phyloP scores from a whole-genome alignment of 108 stramenopile genomes.

The Schizochytrium sp. region DNA sequence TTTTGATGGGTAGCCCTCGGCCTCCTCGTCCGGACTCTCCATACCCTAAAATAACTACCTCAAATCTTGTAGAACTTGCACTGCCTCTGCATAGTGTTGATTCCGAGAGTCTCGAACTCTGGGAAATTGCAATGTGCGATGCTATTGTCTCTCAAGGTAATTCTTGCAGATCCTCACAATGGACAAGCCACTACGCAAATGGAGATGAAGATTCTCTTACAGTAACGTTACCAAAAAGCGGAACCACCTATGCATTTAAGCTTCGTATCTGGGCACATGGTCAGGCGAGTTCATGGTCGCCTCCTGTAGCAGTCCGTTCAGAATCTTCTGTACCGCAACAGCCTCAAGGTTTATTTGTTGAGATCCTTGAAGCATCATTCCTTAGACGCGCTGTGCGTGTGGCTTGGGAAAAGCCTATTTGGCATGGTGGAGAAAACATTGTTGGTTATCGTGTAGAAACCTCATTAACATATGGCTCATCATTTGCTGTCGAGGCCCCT shows the following conservation, averaged over 20 bases:
- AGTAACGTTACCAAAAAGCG: not conserved
- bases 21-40: not conserved
- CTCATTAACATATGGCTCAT: no score
- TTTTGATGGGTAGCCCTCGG: not conserved
- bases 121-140: constrained; percentile 35
- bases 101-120: not conserved
- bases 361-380: not conserved
- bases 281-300: constrained; percentile 31
- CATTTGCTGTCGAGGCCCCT: not conserved
- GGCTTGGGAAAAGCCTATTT: not conserved
- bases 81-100: no score
- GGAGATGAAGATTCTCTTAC: not conserved
- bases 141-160: not conserved
- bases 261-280: not conserved
- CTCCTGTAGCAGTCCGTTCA: not conserved
- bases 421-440: not conserved
- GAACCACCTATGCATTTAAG: not conserved
- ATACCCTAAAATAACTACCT: not conserved
- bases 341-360: not conserved
- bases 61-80: not conserved
- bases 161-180: not conserved
- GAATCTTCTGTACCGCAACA: not conserved
- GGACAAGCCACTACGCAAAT: not conserved
- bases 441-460: not conserved
- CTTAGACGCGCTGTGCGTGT: not conserved